Evolutionary conservation across 306 rosid species (phyloP).

Genomic region (Citrullus colocynthis): DNA sequence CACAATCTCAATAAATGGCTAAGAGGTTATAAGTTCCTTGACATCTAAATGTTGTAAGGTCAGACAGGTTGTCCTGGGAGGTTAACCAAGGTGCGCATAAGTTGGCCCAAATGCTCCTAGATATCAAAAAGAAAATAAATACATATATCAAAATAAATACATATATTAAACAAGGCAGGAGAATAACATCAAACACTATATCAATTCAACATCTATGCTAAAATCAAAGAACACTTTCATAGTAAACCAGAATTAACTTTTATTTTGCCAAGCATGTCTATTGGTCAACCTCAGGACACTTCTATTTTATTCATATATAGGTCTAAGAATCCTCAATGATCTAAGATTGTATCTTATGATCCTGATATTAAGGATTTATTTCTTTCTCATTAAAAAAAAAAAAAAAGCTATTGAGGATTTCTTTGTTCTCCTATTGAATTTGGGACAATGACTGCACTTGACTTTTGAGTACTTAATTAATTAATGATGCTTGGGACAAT

Average conservation of each 20-base stretch:
- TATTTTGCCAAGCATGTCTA: too few species aligned
- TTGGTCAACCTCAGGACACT: neutral
- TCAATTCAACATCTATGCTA: neutral
- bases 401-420: neutral
- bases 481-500: neutral
- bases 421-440: neutral
- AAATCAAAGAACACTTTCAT: neutral
- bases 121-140: too few species aligned
- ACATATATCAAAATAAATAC: neutral
- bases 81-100: too few species aligned
- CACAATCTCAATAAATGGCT: too few species aligned
- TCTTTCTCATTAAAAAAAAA: neutral
- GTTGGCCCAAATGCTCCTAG: too few species aligned
- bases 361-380: neutral
- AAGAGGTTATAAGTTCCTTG: too few species aligned
- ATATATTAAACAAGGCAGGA: neutral
- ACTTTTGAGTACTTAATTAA: neutral
- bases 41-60: too few species aligned
- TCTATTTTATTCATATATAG: neutral
- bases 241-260: too few species aligned
- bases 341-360: neutral
- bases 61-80: too few species aligned
- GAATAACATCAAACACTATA: neutral
- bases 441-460: neutral
- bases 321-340: neutral